Percentiles rank a stretch among this genome's conserved stretches.
phyloP scores from a whole-genome alignment of 164 flowering plant genomes.

The Umbellularia californica region DNA sequence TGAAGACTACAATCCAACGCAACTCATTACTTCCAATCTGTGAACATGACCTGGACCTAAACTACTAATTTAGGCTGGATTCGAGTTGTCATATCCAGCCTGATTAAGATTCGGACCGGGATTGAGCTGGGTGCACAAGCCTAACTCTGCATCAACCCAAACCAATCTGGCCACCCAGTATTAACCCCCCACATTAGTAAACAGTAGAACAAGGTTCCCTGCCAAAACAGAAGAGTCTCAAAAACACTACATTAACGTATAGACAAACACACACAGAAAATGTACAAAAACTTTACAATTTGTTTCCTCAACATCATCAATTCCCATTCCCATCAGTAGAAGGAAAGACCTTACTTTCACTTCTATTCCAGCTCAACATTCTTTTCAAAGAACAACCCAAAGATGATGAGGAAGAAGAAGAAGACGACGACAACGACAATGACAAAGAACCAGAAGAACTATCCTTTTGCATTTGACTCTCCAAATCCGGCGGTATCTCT shows the following conservation, averaged over 20 bases:
- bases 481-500: not conserved
- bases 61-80: too few species aligned
- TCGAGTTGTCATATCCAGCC: too few species aligned
- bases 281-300: not conserved
- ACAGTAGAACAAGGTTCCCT: not conserved
- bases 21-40: too few species aligned
- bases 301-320: conserved; percentile 1
- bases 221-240: not conserved
- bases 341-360: conserved; percentile 32
- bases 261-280: not conserved
- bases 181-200: too few species aligned
- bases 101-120: too few species aligned
- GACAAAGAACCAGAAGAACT: not conserved
- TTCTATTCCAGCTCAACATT: conserved; percentile 39
- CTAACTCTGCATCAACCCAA: too few species aligned
- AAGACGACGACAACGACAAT: not conserved
- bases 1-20: too few species aligned
- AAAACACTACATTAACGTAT: not conserved
- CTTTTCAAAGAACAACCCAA: conserved; percentile 35
- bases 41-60: too few species aligned
- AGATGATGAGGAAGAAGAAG: conserved; percentile 11
- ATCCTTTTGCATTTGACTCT: not conserved
- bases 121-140: too few species aligned
- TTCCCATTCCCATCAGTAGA: conserved; percentile 12
- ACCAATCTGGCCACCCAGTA: too few species aligned